Evolutionary conservation across 495 filamentous ascomycete genomes (phyloP).

Genomic region (Annulohypoxylon nitens): DNA sequence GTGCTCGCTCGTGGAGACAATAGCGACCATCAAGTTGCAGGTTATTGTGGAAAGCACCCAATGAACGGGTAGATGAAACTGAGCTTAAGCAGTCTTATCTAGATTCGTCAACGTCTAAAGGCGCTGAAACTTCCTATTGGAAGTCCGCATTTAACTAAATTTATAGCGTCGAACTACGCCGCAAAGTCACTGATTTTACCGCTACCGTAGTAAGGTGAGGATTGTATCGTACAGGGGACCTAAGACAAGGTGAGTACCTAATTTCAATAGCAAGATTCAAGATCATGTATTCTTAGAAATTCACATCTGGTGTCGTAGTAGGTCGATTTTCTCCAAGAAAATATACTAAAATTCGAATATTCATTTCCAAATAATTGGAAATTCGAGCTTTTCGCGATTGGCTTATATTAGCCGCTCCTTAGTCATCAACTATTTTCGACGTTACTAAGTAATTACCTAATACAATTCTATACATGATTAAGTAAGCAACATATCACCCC

Average conservation of each 20-base stretch:
- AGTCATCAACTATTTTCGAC: too few species aligned
- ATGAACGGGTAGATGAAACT: neutral
- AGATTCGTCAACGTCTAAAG: neutral
- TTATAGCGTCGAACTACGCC: neutral
- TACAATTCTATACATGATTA: neutral
- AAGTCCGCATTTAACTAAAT: neutral
- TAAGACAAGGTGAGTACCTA: too few species aligned
- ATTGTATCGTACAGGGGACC: slow-evolving; percentile 1
- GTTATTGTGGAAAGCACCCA: neutral
- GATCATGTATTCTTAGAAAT: too few species aligned
- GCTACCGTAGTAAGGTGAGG: neutral
- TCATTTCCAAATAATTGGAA: too few species aligned
- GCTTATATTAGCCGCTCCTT: too few species aligned
- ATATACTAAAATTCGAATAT: too few species aligned
- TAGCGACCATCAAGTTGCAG: slow-evolving; percentile 3
- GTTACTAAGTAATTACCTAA: neutral
- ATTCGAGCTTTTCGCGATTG: too few species aligned
- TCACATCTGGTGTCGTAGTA: too few species aligned
- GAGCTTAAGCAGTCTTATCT: slow-evolving; percentile 1
- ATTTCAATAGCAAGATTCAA: neutral
- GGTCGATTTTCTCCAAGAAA: too few species aligned
- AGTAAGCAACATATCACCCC: neutral
- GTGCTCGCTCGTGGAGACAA: slow-evolving; percentile 16
- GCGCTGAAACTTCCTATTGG: slow-evolving; percentile 10
- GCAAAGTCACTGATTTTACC: neutral